Base-by-base conservation (phyloP, 2,329 filamentous ascomycete species). In the Colletotrichum sidae region DNA sequence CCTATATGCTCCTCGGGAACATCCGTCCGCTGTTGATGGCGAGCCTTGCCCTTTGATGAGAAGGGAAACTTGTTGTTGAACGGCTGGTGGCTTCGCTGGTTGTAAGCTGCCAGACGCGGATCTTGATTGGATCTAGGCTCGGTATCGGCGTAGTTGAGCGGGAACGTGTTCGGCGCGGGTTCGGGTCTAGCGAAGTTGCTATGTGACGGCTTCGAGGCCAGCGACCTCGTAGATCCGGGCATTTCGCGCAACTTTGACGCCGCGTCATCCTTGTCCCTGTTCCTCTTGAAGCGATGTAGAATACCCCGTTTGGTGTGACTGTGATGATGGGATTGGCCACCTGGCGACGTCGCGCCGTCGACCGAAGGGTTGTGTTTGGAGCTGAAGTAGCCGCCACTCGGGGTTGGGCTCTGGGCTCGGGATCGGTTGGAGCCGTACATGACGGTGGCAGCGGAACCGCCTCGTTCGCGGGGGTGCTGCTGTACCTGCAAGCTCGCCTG, bases 321-420 rank as follows among this genome's bases (percentile, higher is more conserved):
- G 13, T 54, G 54, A 5, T 60, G 59, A 37, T 25, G 25, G 25
- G 25, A 25, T 25, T 66, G 63, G 38, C 58, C 50, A 7, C 79
- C 79, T 2, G 90, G 89, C 3, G 89, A 91, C 15, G 83, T 83
- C 72, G 89, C 86, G 33, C 84, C 84, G 65, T 88, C 85, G 25
- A 76, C 69, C 71, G 83, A 58, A 51, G 55, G 75, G 70, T 80
- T 72, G 78, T 84, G 73, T 72, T 81, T 83, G 75, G 83, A 74
- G 78, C 86, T 77, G 81, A 74, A 73, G 55, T 77, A 78, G 70
- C 86, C 86, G 46, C 86, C 83, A 76, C 92, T 96, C 8, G 94
- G 92, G 1, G 93, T 92, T 34, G 94, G 93, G 77, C 94, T 97
- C 67, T 92, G 87, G 11, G 92, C 89, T 69, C 94, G 90, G 25